Conservation (phyloP, 2,329 filamentous ascomycete species). For the Diatrype stigma region DNA sequence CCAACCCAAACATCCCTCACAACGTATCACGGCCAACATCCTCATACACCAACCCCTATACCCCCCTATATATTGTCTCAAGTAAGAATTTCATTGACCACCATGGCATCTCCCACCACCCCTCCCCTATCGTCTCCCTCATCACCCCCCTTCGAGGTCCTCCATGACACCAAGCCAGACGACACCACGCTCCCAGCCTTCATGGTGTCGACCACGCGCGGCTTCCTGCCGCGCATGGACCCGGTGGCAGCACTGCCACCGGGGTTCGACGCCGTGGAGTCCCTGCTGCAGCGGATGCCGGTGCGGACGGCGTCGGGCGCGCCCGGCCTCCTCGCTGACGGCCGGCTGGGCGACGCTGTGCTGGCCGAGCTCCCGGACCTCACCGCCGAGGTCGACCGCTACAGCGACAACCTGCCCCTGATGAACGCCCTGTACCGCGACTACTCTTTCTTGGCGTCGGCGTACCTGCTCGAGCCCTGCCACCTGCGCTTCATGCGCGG, state of each 20-base stretch:
- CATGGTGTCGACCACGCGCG: conserved; percentile 72
- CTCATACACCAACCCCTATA: background rate
- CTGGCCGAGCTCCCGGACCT: conserved; percentile 73
- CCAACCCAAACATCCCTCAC: background rate
- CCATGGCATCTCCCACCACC: background rate
- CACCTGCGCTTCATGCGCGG: conserved; percentile 69
- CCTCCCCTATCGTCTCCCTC: conserved; percentile 13
- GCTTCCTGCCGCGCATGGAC: conserved; percentile 67
- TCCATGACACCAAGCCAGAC: conserved; percentile 58
- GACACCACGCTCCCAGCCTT: conserved; percentile 66
- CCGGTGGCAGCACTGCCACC: conserved; percentile 61
- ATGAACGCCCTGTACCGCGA: conserved; percentile 88
- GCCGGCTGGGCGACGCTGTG: conserved; percentile 71
- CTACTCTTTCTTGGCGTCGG: conserved; percentile 86
- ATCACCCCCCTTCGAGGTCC: conserved; percentile 50
- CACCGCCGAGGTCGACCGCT: conserved; percentile 66
- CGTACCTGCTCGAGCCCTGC: conserved; percentile 88
- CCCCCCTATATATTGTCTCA: background rate
- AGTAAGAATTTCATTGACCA: background rate
- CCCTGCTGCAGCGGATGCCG: conserved; percentile 43
- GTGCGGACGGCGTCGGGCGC: conserved; percentile 69
- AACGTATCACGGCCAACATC: background rate
- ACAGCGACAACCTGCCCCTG: conserved; percentile 67
- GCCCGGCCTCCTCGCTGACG: conserved; percentile 72
- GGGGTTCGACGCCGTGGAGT: conserved; percentile 70